Conservation (phyloP, 176 grass and related monocot species). For the Echinochloa phyllopogon region DNA sequence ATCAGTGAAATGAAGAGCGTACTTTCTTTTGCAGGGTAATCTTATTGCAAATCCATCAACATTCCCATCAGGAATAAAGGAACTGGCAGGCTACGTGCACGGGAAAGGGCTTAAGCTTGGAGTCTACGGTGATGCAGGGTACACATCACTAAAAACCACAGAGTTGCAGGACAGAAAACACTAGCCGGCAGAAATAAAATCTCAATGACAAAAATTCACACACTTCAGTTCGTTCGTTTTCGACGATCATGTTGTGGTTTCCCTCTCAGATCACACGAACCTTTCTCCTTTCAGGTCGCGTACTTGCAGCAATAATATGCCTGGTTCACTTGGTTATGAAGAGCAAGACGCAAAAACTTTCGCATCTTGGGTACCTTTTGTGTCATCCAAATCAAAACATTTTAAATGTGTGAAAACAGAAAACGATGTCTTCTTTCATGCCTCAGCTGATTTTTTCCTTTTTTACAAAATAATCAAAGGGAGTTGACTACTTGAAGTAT, state of each 20-base stretch:
- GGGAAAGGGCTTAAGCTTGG: conserved; percentile 55
- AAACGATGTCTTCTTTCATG: neutral
- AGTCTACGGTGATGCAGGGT: conserved; percentile 59
- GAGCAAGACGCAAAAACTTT: conserved; percentile 55
- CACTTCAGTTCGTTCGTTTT: neutral
- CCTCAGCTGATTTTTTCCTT: neutral
- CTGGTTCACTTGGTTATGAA: conserved; percentile 56
- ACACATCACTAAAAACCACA: neutral
- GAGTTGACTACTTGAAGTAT: conserved; percentile 36
- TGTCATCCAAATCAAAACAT: neutral
- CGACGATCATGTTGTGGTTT: neutral
- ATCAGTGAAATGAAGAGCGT: neutral
- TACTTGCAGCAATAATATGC: conserved; percentile 64
- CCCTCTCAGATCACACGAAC: neutral
- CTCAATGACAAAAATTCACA: neutral
- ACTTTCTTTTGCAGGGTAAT: conserved; percentile 44
- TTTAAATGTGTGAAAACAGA: neutral
- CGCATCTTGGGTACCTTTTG: conserved; percentile 41
- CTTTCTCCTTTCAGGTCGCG: conserved; percentile 25
- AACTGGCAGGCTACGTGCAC: conserved; percentile 58
- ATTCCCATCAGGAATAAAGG: conserved; percentile 58
- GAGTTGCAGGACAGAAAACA: neutral
- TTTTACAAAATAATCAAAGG: neutral
- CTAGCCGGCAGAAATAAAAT: neutral
- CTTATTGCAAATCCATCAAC: conserved; percentile 44